Evolutionary conservation across 805 yeast genomes (phyloP), one percentile per base, ranked within the genome.

Genomic region (Saccharomycopsis sp.): DNA sequence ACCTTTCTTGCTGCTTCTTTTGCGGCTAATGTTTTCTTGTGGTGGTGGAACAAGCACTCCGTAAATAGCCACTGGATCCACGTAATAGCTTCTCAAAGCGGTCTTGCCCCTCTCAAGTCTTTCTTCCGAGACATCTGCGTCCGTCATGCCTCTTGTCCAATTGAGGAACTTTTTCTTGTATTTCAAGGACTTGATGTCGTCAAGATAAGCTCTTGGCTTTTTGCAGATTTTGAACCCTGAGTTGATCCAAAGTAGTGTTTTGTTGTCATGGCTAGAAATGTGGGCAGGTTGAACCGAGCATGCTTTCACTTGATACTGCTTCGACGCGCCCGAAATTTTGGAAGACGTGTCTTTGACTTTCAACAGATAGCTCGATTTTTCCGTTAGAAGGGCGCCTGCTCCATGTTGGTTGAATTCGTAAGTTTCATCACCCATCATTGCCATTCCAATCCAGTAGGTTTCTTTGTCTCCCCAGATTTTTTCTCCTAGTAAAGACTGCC

Each of bases 401-500:
- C 71, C 62, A 50, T 63, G 55, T 4, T 56, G 42, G 51, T 75
- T 77, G 53, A 77, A 69, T 22, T 55, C 58, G 48, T 72, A 75
- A 16, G 59, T 56, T 44, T 73, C 75, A 52, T 75, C 73, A 10
- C 83, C 78, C 43, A 65, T 62, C 42, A 69, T 55, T 19, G 70
- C 65, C 56, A 74, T 61, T 1, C 78, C 80, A 17, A 77, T 52
- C 85, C 85, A 77, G 50, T 75, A 71, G 49, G 77, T 61, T 50
- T 77, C 85, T 48, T 77, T 77, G 48, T 77, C 84, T 16, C 83
- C 83, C 70, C 78, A 77, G 9, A 73, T 63, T 7, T 77, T 69
- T 3, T 40, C 1, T 69, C 72, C 67, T 1, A 69, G 61, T 1
- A 62, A 60, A 52, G 19, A 65, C 59, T 15, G 55, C 57, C 64